Percentiles rank a stretch among this genome's conserved stretches.
Conservation (phyloP, 2,329 filamentous ascomycete genomes). For the Verticillium nonalfalfae region DNA sequence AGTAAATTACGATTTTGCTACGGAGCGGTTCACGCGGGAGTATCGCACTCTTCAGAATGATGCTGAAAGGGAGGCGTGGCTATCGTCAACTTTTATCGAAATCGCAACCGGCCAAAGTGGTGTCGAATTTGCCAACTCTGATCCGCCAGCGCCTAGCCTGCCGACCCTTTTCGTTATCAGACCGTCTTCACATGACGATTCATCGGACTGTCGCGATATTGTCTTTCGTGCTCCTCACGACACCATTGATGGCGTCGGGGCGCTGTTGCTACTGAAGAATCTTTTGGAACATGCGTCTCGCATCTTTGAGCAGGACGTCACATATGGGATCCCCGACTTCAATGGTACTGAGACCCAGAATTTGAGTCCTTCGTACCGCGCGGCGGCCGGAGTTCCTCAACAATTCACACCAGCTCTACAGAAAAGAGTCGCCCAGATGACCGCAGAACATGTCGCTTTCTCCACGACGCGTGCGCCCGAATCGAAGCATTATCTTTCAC, state of each 20-base stretch:
- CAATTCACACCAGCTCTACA: conserved; percentile 1
- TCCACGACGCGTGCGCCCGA: neutral
- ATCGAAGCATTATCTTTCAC: neutral
- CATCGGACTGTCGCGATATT: neutral
- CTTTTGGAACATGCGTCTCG: too few species aligned
- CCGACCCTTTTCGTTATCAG: neutral
- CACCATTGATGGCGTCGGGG: neutral
- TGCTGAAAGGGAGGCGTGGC: neutral
- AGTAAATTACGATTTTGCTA: neutral
- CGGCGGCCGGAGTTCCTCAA: conserved; percentile 12
- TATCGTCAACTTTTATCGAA: neutral
- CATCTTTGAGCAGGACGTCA: too few species aligned
- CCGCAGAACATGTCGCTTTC: neutral
- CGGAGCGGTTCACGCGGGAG: neutral
- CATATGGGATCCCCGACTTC: neutral
- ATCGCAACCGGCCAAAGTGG: neutral
- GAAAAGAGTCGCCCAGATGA: neutral
- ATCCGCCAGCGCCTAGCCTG: neutral
- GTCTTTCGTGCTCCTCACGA: neutral
- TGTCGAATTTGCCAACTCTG: neutral
- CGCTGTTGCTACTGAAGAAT: neutral
- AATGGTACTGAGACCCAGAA: conserved; percentile 1
- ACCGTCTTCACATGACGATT: neutral
- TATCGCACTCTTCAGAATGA: neutral
- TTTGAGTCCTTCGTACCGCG: conserved; percentile 17